Percentiles rank a stretch among this genome's conserved stretches.
These are phyloP conservation scores for Trichophyton mentagrophytes DNA, from an alignment of 2,329 filamentous ascomycete genomes.

Conservation along the genomic window DNA sequence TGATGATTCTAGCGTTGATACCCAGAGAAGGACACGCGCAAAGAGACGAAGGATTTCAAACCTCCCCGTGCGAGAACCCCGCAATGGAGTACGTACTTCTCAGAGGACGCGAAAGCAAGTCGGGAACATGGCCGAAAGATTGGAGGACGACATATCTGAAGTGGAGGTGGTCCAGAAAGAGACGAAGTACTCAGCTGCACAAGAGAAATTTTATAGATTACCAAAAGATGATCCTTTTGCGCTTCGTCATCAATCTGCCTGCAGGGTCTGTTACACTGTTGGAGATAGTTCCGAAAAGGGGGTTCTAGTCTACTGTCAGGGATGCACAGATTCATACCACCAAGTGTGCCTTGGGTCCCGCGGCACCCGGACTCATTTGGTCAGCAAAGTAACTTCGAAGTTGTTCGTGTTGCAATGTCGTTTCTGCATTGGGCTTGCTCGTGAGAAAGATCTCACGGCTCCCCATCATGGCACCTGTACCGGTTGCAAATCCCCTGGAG, in stretches of 20 bases:
- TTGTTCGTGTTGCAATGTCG: conserved; percentile 83
- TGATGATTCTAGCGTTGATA: not conserved
- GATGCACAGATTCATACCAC: conserved; percentile 75
- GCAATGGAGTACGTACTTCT: conserved; percentile 9
- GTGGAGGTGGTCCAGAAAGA: conserved; percentile 7
- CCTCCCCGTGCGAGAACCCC: not conserved
- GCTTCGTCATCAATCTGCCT: conserved; percentile 54
- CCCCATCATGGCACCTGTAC: conserved; percentile 63
- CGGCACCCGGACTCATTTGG: conserved; percentile 65
- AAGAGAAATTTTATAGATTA: conserved; percentile 59
- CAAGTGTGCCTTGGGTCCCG: conserved; percentile 67
- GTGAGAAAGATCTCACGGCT: conserved; percentile 54
- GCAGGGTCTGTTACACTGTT: conserved; percentile 55
- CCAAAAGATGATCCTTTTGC: conserved; percentile 54
- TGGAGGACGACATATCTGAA: conserved; percentile 37
- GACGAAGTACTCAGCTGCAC: conserved; percentile 39
- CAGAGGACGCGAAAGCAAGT: conserved; percentile 2
- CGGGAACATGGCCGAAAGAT: conserved; percentile 34
- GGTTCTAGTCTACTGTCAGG: conserved; percentile 76
- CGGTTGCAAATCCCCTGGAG: conserved; percentile 51
- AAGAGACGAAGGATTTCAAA: not conserved
- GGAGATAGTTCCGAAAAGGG: conserved; percentile 45
- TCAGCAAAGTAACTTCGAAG: conserved; percentile 67
- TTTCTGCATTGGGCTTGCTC: conserved; percentile 59
- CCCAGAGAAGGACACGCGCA: not conserved